Base-by-base conservation (phyloP, 2,329 filamentous ascomycete genomes). In the Mariannaea elegans region DNA sequence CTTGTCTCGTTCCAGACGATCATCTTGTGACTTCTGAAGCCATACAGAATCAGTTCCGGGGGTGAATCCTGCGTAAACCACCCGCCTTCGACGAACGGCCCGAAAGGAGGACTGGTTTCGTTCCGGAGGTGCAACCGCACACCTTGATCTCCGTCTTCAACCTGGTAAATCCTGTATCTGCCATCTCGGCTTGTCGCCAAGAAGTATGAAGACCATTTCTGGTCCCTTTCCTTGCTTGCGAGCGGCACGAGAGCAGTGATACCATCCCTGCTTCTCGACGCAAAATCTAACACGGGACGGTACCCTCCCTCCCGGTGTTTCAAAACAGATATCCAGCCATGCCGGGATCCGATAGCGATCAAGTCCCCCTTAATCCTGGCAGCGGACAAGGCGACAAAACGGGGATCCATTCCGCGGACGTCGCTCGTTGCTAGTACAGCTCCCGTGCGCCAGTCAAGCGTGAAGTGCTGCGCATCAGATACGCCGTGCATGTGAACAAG, bases 1-100 rank as follows among this genome's bases (percentile, higher is more conserved):
- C 80, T 80, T 0, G 86, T 88, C 71, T 91, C 88, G 72, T 97
- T 92, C 86, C 92, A 95, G 9, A 94, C 84, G 12, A 97, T 81
- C 71, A 98, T 96, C 45, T 87, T 81, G 62, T 88, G 92, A 72
- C 90, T 88, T 55, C 86, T 87, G 77, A 97, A 98, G 3, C 94
- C 94, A 72, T 89, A 91, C 12, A 97, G 78, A 24, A 93, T 79
- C 1, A 97, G 78, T 45, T 91, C 82, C 1, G 80, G 74, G 0
- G 74, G 74, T 1, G 68, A 58, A 34, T 70, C 69, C 21, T 60
- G 49, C 41, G 74, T 67, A 59, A 94, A 84, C 77, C 86, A 89
- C 0, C 90, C 83, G 0, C 89, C 88, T 73, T 96, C 92, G 34
- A 97, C 84, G 66, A 92, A 87, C 1, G 90, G 88, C 1, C 90